Evolutionary conservation across 108 stramenopile species (phyloP).

Genomic region (Skeletonema grethae): DNA sequence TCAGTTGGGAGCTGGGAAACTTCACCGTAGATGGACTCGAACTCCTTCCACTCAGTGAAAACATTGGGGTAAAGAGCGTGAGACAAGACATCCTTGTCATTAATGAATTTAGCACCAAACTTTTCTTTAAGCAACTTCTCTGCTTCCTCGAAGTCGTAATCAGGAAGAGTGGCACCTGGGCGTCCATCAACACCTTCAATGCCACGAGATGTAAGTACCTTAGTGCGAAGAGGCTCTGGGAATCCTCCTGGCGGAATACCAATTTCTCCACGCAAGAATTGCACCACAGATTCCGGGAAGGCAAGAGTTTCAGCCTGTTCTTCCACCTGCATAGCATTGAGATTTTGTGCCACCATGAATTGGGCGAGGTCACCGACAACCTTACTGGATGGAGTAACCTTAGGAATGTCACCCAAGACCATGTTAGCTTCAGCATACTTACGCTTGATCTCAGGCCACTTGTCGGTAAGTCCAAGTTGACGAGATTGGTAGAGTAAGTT

Average conservation of each 20-base stretch:
- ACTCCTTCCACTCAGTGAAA: conserved; percentile 83
- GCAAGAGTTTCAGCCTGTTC: conserved; percentile 66
- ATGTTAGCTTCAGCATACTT: conserved; percentile 80
- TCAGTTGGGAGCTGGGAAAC: conserved; percentile 81
- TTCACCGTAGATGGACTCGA: conserved; percentile 71
- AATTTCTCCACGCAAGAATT: conserved; percentile 75
- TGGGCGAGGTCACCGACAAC: conserved; percentile 86
- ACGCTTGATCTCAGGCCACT: conserved; percentile 70
- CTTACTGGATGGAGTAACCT: conserved; percentile 89
- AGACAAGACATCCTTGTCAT: conserved; percentile 81
- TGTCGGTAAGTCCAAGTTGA: conserved; percentile 73
- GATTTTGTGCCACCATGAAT: conserved; percentile 79
- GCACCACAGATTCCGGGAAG: conserved; percentile 79
- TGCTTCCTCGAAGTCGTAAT: conserved; percentile 64
- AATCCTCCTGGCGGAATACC: conserved; percentile 79
- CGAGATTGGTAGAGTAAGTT: conserved; percentile 84
- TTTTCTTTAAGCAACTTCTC: conserved; percentile 49
- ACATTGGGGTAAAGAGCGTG: conserved; percentile 90
- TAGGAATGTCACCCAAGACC: conserved; percentile 83
- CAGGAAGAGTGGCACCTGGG: conserved; percentile 72
- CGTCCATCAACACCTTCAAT: conserved; percentile 64
- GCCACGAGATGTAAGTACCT: conserved; percentile 60
- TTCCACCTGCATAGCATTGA: conserved; percentile 57
- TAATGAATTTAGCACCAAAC: conserved; percentile 64
- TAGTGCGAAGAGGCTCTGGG: conserved; percentile 77